phyloP scores from a whole-genome alignment of 2,329 filamentous ascomycete species.

The Penicillium sp. region DNA sequence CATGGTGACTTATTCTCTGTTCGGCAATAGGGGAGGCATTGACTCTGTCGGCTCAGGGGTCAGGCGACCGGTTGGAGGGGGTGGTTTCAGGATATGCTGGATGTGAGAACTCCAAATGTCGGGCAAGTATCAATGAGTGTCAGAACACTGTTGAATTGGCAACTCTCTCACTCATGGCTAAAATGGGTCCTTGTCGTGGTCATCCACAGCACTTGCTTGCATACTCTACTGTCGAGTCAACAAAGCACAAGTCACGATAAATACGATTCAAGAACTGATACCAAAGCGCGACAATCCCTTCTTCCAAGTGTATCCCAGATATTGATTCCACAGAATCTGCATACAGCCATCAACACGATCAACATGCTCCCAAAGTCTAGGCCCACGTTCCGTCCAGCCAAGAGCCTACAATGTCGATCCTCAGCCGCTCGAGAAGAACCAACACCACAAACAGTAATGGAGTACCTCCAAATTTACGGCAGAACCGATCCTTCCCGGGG shows the following conservation, averaged over 20 bases:
- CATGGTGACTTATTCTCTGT: conserved; percentile 4
- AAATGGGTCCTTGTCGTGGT: too few relatives aligned
- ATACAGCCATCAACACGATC: background rate
- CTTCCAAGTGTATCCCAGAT: background rate
- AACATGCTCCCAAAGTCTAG: background rate
- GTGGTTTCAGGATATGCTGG: background rate
- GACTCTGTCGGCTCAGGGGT: background rate
- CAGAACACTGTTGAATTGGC: background rate
- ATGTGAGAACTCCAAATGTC: background rate
- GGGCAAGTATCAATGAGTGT: background rate
- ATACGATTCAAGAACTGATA: background rate
- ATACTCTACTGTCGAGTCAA: too few relatives aligned
- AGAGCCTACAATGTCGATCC: conserved; percentile 7
- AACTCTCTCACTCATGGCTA: background rate
- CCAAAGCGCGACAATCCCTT: background rate
- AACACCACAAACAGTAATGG: background rate
- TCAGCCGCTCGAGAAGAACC: background rate
- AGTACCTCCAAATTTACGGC: background rate
- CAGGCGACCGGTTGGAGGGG: background rate
- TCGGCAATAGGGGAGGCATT: conserved; percentile 1
- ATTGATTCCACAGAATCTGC: background rate
- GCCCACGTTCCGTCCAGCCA: background rate
- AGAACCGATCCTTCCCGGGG: background rate
- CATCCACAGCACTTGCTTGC: too few relatives aligned
- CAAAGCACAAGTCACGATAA: too few relatives aligned